Percentiles rank a stretch among this genome's conserved stretches.
phyloP scores from a whole-genome alignment of 2,329 filamentous ascomycete species.

The Alternaria infectoria region DNA sequence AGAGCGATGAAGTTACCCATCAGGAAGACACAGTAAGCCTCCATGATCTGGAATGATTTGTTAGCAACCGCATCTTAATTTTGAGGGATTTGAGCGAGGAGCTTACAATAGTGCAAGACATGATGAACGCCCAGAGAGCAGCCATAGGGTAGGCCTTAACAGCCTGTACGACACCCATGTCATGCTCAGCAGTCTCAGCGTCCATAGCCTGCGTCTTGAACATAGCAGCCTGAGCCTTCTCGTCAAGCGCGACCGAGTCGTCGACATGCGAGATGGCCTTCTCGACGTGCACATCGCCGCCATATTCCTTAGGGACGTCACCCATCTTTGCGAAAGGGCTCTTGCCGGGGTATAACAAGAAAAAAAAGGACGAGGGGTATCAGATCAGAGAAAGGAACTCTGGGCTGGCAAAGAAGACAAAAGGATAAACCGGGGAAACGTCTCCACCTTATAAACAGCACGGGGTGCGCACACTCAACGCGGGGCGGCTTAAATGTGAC shows the following conservation, averaged over 20 bases:
- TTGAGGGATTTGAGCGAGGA: constrained; percentile 3
- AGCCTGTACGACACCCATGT: constrained; percentile 58
- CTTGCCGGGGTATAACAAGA: constrained; percentile 9
- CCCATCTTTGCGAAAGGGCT: constrained; percentile 30
- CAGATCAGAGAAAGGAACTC: constrained; percentile 2
- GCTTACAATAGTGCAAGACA: constrained; percentile 62
- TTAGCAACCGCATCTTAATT: constrained; percentile 14
- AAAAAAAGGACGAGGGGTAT: constrained; percentile 14
- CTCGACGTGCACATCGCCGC: constrained; percentile 22
- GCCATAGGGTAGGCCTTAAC: constrained; percentile 61
- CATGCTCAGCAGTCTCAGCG: constrained; percentile 62
- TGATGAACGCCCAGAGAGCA: constrained; percentile 62
- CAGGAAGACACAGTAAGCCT: constrained; percentile 68
- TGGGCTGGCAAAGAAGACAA: constrained; percentile 24
- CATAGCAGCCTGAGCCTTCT: constrained; percentile 50
- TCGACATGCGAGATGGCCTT: constrained; percentile 31
- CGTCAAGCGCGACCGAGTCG: constrained; percentile 31
- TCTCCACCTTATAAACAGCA: constrained; percentile 27
- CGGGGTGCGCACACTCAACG: constrained; percentile 10
- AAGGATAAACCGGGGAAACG: constrained; percentile 10
- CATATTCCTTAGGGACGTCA: constrained; percentile 24
- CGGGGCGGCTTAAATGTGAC: constrained; percentile 1
- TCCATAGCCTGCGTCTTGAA: constrained; percentile 63
- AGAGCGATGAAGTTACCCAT: constrained; percentile 66
- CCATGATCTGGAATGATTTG: constrained; percentile 61